These are phyloP conservation scores for Quercus bicolor DNA, from an alignment of 306 rosid genomes.

Conservation along the genomic window DNA sequence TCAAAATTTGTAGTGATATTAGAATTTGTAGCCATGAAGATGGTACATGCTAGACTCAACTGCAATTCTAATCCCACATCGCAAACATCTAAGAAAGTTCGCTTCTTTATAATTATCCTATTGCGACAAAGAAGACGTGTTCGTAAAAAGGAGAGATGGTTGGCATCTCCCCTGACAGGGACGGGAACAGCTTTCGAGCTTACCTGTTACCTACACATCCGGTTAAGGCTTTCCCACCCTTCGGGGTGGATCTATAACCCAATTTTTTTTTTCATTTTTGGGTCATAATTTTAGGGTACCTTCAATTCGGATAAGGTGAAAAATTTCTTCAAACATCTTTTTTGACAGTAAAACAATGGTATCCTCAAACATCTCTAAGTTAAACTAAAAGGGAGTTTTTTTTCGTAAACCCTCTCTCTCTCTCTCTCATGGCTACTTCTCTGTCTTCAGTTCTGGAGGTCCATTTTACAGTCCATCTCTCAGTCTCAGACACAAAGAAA, in stretches of 20 bases:
- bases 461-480: slow-evolving; percentile 34
- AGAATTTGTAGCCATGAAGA: no score
- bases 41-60: no score
- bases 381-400: background rate
- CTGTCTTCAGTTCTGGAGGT: slow-evolving; percentile 50
- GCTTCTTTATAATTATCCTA: accelerated
- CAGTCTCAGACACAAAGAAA: slow-evolving; percentile 43
- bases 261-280: background rate
- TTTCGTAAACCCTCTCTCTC: background rate
- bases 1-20: no score
- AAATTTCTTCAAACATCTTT: background rate
- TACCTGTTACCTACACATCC: slow-evolving; percentile 25
- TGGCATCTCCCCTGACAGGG: slow-evolving; percentile 21
- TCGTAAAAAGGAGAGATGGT: slow-evolving; percentile 31
- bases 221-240: slow-evolving; percentile 31
- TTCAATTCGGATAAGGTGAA: slow-evolving; percentile 31
- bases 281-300: no score
- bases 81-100: accelerated
- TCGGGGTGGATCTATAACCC: slow-evolving; percentile 11
- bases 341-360: no score
- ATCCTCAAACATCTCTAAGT: no score
- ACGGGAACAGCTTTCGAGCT: slow-evolving; percentile 1
- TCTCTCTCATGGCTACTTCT: slow-evolving; percentile 54
- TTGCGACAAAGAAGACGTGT: accelerated
- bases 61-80: slow-evolving; percentile 14